These are phyloP conservation scores for Colletotrichum sp. DNA, from an alignment of 2,329 filamentous ascomycete genomes.

Conservation along the genomic window DNA sequence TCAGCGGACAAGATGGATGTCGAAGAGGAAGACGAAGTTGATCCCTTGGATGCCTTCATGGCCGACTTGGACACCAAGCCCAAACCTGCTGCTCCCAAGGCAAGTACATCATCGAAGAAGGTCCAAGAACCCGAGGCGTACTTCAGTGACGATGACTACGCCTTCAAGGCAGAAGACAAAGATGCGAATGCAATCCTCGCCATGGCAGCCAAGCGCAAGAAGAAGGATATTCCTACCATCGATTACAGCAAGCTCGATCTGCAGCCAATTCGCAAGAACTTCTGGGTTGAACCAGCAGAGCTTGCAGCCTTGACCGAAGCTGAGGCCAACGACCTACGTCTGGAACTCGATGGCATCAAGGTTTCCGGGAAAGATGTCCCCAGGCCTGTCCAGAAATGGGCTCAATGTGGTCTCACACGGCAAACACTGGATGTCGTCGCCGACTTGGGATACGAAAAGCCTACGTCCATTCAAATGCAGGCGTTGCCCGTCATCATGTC, in stretches of 20 bases:
- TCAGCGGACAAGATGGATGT: constrained; percentile 58
- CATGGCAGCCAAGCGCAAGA: constrained; percentile 75
- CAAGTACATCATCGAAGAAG: constrained; percentile 49
- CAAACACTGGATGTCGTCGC: constrained; percentile 87
- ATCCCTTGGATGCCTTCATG: constrained; percentile 98
- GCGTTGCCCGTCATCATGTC: constrained; percentile 96
- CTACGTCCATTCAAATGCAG: constrained; percentile 94
- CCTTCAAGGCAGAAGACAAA: constrained; percentile 53
- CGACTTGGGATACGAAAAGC: constrained; percentile 81
- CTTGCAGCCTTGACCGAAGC: constrained; percentile 82
- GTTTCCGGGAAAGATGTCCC: constrained; percentile 87
- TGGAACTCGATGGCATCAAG: constrained; percentile 95
- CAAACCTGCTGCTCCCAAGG: constrained; percentile 20
- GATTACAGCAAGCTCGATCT: constrained; percentile 89
- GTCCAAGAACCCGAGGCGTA: constrained; percentile 80
- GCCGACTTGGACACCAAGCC: constrained; percentile 59
- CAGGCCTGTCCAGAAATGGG: constrained; percentile 95
- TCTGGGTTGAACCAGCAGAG: constrained; percentile 91
- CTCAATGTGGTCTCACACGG: constrained; percentile 88
- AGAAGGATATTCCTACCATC: constrained; percentile 90
- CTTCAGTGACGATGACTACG: constrained; percentile 84
- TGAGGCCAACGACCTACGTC: constrained; percentile 79
- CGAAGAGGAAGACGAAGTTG: constrained; percentile 67
- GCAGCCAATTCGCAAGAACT: constrained; percentile 87
- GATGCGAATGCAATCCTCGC: constrained; percentile 56